Base-by-base conservation (phyloP, 495 filamentous ascomycete genomes). In the Patellaria atrata region DNA sequence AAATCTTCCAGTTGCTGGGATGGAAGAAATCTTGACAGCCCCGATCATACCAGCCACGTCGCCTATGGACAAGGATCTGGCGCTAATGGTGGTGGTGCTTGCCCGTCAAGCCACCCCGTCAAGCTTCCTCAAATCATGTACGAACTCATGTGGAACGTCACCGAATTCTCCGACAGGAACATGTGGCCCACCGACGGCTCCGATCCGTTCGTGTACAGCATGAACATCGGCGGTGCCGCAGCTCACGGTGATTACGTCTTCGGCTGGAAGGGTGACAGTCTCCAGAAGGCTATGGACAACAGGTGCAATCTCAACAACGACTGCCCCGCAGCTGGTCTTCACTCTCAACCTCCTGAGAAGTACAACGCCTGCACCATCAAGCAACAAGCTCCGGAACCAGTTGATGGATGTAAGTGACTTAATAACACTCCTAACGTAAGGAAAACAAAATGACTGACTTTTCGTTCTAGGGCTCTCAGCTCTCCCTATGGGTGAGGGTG, bases 11-110 rank as follows among this genome's bases (percentile, higher is more conserved):
- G 56, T 27, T 68, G 65, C 64, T 68, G 65, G 65, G 63, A 68
- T 39, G 64, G 65, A 37, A 59, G 61, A 46, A 65, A 66, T 51
- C 56, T 67, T 41, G 65, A 69, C 58, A 58, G 51, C 29, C 61
- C 65, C 19, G 61, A 69, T 63, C 65, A 65, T 49, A 55, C 62
- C 41, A 47, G 37, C 42, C 63, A 67, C 47, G 59, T 67, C 0
- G 56, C 61, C n/a, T 67, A 65, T 44, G 44, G 44, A 21, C 60
- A 59, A 1, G 46, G 39, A 1, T 46, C 37, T 1, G 58, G 58
- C 2, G 47, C 50, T 0, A 45, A 59, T 3, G 49, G 58, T 3
- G 59, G 59, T 33, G 62, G 62, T 27, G 30, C 51, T 30, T 67
- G 63, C 56, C 63, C 63, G 3, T 52, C 62, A 8, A 59, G 58